Base-by-base conservation (phyloP, 208 protist species). In the Spongospora subterranea region DNA sequence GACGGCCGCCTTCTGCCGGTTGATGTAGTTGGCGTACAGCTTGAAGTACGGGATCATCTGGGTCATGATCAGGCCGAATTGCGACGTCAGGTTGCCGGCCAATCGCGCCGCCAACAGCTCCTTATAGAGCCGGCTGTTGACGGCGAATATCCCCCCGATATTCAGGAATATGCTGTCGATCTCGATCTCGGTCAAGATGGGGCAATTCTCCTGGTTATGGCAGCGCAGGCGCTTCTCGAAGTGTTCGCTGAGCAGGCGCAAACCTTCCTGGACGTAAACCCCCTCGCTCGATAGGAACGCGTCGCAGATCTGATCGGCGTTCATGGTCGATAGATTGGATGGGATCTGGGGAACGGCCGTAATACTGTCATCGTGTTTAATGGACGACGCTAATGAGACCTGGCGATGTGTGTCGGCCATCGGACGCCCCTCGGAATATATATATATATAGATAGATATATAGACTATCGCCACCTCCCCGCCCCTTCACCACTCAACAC, bases 91-190 rank as follows among this genome's bases (percentile, higher is more conserved):
- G n/a, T 43, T 35, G 35, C 71, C 71, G n/a, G 11, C 35, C 35
- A 82, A 43, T n/a, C 71, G n/a, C 6, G 71, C 71, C n/a, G n/a
- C 40, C n/a, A 82, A 43, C 71, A 82, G 71, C 6, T 82, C 71
- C 17, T 13, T 6, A 82, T 82, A 43, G 6, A 82, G n/a, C 6
- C 71, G 71, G 13, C n/a, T 6, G n/a, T 82, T 82, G 71, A 82
- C 71, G 17, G 40, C 35, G n/a, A 40, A 82, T 20, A 82, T 82
- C 35, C 40, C 40, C 6, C 17, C n/a, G n/a, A 82, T 43, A n/a
- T 82, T 82, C 71, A 82, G n/a, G 71, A 82, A 82, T 82, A 82
- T 82, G 71, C 40, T 82, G 6, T 82, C 71, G n/a, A 82, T 82
- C 71, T 82, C 71, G 71, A 43, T n/a, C 6, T 82, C 71, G 71